Base-by-base conservation (phyloP, 208 protist species). In the Acanthamoeba triangularis region DNA sequence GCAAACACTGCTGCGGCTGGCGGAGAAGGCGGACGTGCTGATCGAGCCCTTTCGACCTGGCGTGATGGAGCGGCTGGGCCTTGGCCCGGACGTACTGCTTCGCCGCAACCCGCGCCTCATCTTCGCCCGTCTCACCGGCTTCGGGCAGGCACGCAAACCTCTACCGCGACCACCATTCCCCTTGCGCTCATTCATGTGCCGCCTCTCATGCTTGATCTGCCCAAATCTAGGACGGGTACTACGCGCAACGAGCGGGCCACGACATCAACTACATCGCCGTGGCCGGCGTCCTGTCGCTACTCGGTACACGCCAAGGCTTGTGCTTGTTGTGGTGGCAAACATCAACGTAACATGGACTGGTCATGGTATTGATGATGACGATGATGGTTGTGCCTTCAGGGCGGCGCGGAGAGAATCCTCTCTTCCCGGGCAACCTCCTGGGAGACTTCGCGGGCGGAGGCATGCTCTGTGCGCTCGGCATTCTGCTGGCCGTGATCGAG, bases 251-350 rank as follows among this genome's bases (percentile, higher is more conserved):
- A 14, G 97, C 97, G 7, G 97, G 97, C 3, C 97, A 98, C 65
- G 97, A 98, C 92, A 98, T 98, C 52, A 98, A 98, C 76, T 98
- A 98, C 65, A 56, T 97, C 30, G 96, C 97, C 8, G n/a, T 98
- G 20, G 92, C 94, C 3, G 97, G 97, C 35, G 92, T 92, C 10
- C 95, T 98, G 2, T 98, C 96, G 14, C 18, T 96, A 23, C n/a
- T 96, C 18, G 87, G 56, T 61, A 74, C 80, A 8, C 11, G 10
- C 18, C n/a, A 49, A 41, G n/a, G n/a, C n/a, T n/a, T n/a, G n/a
- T n/a, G n/a, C 56, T 20, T 33, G 63, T 11, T 6, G 3, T 28
- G 47, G 1, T 56, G 87, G 4, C 28, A 8, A 90, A 63, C 69
- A 5, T 28, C 16, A 54, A 37, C 16, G 4, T 65, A 33, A 65